A percentile compares a stretch with the other conserved stretches of the same genome.
Evolutionary conservation across 2,329 filamentous ascomycete species (phyloP).

Genomic region (Magnaporthiopsis rhizophila): DNA sequence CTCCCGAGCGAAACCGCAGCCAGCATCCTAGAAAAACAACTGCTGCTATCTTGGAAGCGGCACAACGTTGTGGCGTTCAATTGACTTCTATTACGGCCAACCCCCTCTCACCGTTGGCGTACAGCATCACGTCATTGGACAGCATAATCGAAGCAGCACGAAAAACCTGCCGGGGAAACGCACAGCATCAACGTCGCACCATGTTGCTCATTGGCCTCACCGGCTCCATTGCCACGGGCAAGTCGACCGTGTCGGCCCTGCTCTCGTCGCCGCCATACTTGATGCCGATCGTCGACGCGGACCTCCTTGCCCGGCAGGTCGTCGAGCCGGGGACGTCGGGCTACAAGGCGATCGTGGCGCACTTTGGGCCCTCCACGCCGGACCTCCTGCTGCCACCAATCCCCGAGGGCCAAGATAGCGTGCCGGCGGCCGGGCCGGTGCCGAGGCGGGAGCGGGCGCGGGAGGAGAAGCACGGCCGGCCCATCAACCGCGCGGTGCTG

Average conservation of each 20-base stretch:
- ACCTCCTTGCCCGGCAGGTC: slow-evolving; percentile 84
- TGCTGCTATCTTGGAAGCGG: too few relatives aligned
- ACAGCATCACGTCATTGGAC: not conserved
- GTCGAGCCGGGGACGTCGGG: slow-evolving; percentile 85
- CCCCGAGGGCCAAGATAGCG: slow-evolving; percentile 11
- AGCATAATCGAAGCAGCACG: not conserved
- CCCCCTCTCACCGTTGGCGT: not conserved
- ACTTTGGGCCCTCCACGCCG: slow-evolving; percentile 78
- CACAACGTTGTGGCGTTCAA: not conserved
- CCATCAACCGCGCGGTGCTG: slow-evolving; percentile 78
- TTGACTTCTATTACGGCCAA: not conserved
- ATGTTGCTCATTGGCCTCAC: slow-evolving; percentile 97
- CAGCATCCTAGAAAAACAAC: not conserved
- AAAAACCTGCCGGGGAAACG: not conserved
- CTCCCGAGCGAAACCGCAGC: not conserved
- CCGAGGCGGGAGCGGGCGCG: slow-evolving; percentile 42
- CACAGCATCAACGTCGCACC: not conserved
- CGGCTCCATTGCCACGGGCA: slow-evolving; percentile 94
- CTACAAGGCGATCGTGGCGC: slow-evolving; percentile 71
- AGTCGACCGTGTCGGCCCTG: slow-evolving; percentile 86
- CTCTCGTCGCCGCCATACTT: slow-evolving; percentile 74
- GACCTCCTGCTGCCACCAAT: slow-evolving; percentile 62
- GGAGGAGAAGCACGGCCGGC: slow-evolving; percentile 45
- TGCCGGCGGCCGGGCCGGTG: slow-evolving; percentile 24
- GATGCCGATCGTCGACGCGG: slow-evolving; percentile 88